Evolutionary conservation across 2,329 filamentous ascomycete genomes (phyloP), one percentile per base, ranked within the genome.

Genomic region (Penicillium rolfsii): DNA sequence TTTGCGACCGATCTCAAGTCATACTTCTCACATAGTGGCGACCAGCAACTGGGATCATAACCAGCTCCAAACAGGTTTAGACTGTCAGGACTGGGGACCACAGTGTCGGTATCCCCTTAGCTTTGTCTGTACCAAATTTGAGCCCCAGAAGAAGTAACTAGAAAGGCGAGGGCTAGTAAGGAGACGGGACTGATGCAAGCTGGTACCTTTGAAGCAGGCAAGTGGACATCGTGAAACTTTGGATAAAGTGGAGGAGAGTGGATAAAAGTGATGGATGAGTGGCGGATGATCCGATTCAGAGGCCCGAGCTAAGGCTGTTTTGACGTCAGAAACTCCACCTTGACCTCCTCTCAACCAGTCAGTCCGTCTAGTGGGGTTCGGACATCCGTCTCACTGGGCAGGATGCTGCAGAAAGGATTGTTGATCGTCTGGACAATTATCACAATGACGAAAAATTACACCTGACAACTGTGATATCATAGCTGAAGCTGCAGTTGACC

Each of bases 261-360:
- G 19, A 22, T 22, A 22, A 26, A n/a, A 22, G 45, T 48, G 43
- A 24, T 26, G 43, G 40, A 43, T 26, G 30, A 8, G 45, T 30
- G 45, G 45, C 45, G 45, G 45, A 30, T 48, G 24, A 16, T 16
- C 45, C 43, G 43, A 22, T 22, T 1, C 19, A 48, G 45, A 48
- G 24, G 24, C 50, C 50, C 8, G 26, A 16, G 6, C 16, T 30
- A 7, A 16, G 6, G 6, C 38, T 7, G 16, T 24, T 43, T 53
- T 54, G 52, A 54, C 52, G 52, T 54, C 52, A 54, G 52, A 54
- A 50, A 28, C 38, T 26, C 50, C 30, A 12, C 30, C 30, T 33
- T 33, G 8, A 11, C 30, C 30, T 33, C 30, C 50, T 53, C 49
- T 30, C 4, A 30, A 48, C 45, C 41, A 45, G 41, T 43, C 41